These are phyloP conservation scores for Phialocephala subalpina DNA, from an alignment of 2,329 filamentous ascomycete species.

Conservation along the genomic window DNA sequence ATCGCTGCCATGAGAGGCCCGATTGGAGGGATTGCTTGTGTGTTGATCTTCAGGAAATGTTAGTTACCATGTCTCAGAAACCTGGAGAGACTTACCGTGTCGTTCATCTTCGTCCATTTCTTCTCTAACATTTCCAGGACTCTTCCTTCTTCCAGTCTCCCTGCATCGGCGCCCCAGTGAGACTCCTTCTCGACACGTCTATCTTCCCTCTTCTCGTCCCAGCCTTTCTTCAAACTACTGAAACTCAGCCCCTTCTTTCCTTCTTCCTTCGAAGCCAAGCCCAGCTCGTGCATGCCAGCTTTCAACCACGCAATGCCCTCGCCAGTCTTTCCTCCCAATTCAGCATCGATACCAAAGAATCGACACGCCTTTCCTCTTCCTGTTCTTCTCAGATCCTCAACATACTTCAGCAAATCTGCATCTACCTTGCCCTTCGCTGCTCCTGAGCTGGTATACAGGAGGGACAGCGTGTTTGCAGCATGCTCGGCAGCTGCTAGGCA, in stretches of 20 bases:
- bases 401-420: constrained; percentile 73
- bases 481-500: constrained; percentile 91
- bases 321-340: constrained; percentile 81
- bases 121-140: constrained; percentile 86
- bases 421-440: constrained; percentile 61
- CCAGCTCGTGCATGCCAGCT: constrained; percentile 79
- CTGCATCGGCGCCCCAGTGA: constrained; percentile 83
- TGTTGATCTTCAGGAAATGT: constrained; percentile 68
- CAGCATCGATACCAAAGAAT: constrained; percentile 90
- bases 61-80: neutral
- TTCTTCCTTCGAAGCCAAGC: constrained; percentile 62
- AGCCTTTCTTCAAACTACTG: constrained; percentile 74
- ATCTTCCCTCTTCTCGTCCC: constrained; percentile 81
- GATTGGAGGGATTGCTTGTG: constrained; percentile 76
- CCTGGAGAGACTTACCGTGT: constrained; percentile 70
- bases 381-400: constrained; percentile 77
- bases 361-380: constrained; percentile 86
- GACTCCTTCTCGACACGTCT: constrained; percentile 76
- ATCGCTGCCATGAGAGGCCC: constrained; percentile 79
- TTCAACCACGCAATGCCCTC: constrained; percentile 87
- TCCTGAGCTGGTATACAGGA: constrained; percentile 53
- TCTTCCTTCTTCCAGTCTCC: constrained; percentile 82
- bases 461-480: constrained; percentile 72
- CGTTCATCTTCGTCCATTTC: constrained; percentile 94
- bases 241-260: constrained; percentile 58